Base-by-base conservation (phyloP, 768 basidiomycete species). In the Tylopilus felleus region DNA sequence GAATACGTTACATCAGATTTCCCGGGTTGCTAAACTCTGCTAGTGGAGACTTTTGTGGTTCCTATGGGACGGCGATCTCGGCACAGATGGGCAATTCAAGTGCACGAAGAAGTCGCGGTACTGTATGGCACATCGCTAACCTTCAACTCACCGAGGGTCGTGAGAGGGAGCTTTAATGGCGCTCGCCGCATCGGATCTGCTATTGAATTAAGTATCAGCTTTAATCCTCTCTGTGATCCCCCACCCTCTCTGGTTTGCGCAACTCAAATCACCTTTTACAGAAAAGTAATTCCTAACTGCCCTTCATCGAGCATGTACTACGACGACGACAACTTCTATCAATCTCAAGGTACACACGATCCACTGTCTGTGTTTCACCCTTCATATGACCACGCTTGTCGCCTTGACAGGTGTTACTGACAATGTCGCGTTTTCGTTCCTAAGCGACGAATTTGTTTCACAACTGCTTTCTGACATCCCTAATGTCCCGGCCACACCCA, bases 381-480 rank as follows among this genome's bases (percentile, higher is more conserved):
- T 23, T 38, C 21, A 12, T 23, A 8, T 16, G 10, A 16, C 13
- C 29, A 4, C 7, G 2, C 36, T 16, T 33, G 38, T 43, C 13
- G 14, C 10, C 10, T 44, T 19, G 27, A 21, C 10, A 8, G 8
- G 22, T 31, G 14, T 33, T 6, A 28, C 55, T 62, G 42, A 61
- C 39, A 5, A 12, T 33, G 21, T 4, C 12, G 8, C 21, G 5
- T 19, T 17, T 42, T 42, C 13, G 8, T 21, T 19, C 7, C 16
- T 12, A 54, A 63, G 62, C 0, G 63, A 63, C 12, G 63, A 58
- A 43, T 49, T 65, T n/a, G 46, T 63, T 19, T 45, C 53, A 4
- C 60, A 45, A 8, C 4, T 65, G 13, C 45, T 55, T 21, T n/a
- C 4, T 13, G 49, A 50, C 25, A 1, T 35, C 9, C 48, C 62